A percentile compares a stretch with the other conserved stretches of the same genome.
Evolutionary conservation across 805 yeast genomes (phyloP).

Genomic region (Wickerhamiella cacticola): DNA sequence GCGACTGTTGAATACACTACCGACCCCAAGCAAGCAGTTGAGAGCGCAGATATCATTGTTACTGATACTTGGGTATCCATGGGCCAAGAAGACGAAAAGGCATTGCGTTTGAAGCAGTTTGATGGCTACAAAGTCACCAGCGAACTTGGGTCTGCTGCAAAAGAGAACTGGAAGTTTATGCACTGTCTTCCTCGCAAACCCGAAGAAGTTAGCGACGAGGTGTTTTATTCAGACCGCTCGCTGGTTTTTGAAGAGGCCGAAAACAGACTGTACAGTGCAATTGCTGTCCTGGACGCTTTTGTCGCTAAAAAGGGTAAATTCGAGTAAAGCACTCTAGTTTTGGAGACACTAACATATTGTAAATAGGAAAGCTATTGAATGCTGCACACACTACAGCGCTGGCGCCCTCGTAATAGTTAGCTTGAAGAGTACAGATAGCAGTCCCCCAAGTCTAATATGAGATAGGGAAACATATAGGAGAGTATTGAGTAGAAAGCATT

Average conservation of each 20-base stretch:
- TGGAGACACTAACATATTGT: not conserved
- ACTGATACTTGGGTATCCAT: constrained; percentile 96
- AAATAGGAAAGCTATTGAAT: not conserved
- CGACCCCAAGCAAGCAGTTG: constrained; percentile 64
- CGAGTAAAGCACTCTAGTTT: no score
- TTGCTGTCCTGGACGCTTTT: constrained; percentile 83
- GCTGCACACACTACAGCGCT: not conserved
- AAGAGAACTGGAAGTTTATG: constrained; percentile 75
- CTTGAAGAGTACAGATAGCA: no score
- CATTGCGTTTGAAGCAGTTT: constrained; percentile 62
- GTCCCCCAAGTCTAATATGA: no score
- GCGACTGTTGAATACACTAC: constrained; percentile 42
- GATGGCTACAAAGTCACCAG: constrained; percentile 73
- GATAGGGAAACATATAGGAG: no score
- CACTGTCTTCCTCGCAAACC: constrained; percentile 94
- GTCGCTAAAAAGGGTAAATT: constrained; percentile 63
- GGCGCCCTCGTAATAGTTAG: no score
- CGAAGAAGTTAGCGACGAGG: constrained; percentile 89
- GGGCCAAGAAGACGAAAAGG: constrained; percentile 87
- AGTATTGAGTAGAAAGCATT: no score
- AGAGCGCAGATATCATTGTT: constrained; percentile 67
- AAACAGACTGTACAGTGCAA: constrained; percentile 90
- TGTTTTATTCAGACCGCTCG: constrained; percentile 72
- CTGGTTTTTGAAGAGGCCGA: constrained; percentile 93
- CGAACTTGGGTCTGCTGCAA: constrained; percentile 48